Evolutionary conservation across 441 rosid species (phyloP).

Genomic region (Pelargonium citronellum): DNA sequence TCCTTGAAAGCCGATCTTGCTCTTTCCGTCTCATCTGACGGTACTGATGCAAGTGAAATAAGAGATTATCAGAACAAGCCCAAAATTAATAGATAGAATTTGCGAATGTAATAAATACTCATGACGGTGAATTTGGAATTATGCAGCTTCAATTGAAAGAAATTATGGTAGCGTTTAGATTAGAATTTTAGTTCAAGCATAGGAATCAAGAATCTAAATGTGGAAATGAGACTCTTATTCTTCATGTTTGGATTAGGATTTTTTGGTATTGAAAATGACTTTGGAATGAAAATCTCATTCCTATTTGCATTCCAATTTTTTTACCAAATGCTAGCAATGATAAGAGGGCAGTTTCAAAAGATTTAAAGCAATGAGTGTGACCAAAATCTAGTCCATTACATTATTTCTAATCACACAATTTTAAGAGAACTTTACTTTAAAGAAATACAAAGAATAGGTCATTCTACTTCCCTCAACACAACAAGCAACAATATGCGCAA

Average conservation of each 20-base stretch:
- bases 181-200: no score
- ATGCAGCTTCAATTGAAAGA: neutral
- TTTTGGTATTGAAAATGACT: no score
- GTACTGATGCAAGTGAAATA: constrained; percentile 40
- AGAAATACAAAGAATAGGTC: neutral
- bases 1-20: constrained; percentile 79
- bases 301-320: no score
- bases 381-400: neutral
- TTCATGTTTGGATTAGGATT: no score
- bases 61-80: neutral
- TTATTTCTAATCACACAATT: neutral
- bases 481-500: no score
- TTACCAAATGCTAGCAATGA: no score
- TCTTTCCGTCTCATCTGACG: constrained; percentile 92
- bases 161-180: no score
- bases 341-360: no score
- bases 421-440: neutral
- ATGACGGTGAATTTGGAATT: neutral
- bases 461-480: no score
- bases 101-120: neutral
- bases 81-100: neutral
- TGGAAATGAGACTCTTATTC: no score
- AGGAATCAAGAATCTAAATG: no score
- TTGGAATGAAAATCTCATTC: no score
- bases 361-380: neutral